phyloP scores from a whole-genome alignment of 2,329 filamentous ascomycete genomes.

The Knufia fluminis region DNA sequence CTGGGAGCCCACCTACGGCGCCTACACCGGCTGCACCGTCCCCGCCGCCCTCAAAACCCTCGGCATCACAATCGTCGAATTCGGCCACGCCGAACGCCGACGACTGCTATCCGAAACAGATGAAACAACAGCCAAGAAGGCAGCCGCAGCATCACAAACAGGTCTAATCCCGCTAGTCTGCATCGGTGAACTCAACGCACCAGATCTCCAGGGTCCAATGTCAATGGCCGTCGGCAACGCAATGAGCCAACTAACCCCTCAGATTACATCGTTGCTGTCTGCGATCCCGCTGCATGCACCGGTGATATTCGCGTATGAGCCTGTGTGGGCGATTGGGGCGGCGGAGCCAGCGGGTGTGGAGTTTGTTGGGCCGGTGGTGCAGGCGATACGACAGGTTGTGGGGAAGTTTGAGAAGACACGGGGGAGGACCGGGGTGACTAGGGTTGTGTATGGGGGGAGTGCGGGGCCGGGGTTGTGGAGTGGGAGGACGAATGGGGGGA shows the following conservation, averaged over 20 bases:
- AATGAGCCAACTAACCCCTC: conserved; percentile 55
- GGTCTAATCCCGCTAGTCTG: conserved; percentile 71
- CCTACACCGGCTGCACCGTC: conserved; percentile 71
- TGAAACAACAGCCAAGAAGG: conserved; percentile 56
- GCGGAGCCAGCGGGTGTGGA: conserved; percentile 59
- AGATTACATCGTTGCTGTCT: conserved; percentile 56
- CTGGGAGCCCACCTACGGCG: conserved; percentile 54
- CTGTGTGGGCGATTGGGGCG: conserved; percentile 80
- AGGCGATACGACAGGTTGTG: conserved; percentile 49
- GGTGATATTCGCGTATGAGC: conserved; percentile 74
- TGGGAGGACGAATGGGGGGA: conserved; percentile 24
- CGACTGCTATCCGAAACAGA: conserved; percentile 68
- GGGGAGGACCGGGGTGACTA: conserved; percentile 47
- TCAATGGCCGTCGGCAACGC: conserved; percentile 45
- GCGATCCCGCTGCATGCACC: conserved; percentile 54
- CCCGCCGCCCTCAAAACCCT: conserved; percentile 57
- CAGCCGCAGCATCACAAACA: conserved; percentile 56
- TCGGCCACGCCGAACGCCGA: conserved; percentile 73
- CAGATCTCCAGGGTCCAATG: conserved; percentile 29
- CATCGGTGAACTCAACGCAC: conserved; percentile 58
- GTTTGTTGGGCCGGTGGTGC: conserved; percentile 63
- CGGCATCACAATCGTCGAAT: conserved; percentile 63
- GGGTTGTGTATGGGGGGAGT: conserved; percentile 74
- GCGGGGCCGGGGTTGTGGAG: conserved; percentile 70
- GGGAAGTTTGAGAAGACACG: conserved; percentile 29